Evolutionary conservation across 768 basidiomycete genomes (phyloP), one percentile per base, ranked within the genome.

Genomic region (Amanita pallidorosea): DNA sequence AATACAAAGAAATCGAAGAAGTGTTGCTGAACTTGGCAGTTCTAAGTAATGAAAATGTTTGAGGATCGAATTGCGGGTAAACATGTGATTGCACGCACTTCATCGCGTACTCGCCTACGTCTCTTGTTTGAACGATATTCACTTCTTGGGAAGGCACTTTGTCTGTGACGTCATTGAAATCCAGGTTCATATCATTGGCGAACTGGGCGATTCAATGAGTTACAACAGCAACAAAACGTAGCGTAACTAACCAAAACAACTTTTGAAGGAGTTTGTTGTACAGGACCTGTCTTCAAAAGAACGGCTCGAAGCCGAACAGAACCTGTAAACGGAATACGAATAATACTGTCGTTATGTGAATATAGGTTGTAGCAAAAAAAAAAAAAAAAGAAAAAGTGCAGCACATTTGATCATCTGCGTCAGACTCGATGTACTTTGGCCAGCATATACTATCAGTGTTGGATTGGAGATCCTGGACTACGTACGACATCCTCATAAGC

Each of bases 381-480:
- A 45, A 17, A 44, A 27, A n/a, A 22, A 41, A 22, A 45, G 29
- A 2, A 45, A 17, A 44, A 27, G 17, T 41, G 35, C 33, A 33
- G 22, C 64, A 89, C 88, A 96, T 65, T 64, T 91, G 86, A 61
- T 94, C 92, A 65, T 95, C 93, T 31, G 86, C 85, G 56, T 96
- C 93, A 15, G 89, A 92, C 65, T 92, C 86, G 53, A 93, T 63
- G 54, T 68, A 88, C 92, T 96, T 45, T 13, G 25, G 15, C 36
- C 27, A 18, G 13, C 15, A 56, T 7, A 7, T 27, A 20, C 49
- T 37, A 50, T 47, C 31, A 31, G 15, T 29, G 5, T 57, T 34
- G 25, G 51, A 46, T 53, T 37, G 45, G 29, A 12, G 45, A 17
- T 40, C n/a, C n/a, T n/a, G n/a, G n/a, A 18, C 47, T 7, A 45